phyloP scores from a whole-genome alignment of 257 asterid species.

The Ophiorrhiza pumila region DNA sequence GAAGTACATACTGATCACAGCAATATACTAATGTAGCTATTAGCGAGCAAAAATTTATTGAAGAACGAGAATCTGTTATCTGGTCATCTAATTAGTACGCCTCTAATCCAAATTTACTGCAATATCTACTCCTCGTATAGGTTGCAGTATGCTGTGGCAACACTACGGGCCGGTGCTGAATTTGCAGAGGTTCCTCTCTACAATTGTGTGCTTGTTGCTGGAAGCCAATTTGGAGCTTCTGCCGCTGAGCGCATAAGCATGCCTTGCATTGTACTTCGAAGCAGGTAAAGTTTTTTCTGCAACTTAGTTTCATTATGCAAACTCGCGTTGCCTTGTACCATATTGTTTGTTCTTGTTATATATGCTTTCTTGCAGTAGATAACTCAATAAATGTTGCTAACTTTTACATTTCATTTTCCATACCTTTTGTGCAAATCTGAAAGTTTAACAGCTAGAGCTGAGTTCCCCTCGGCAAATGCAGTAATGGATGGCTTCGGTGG shows the following conservation, averaged over 20 bases:
- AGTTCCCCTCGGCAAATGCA: slow-evolving; percentile 60
- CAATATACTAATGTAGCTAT: neutral
- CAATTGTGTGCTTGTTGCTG: slow-evolving; percentile 75
- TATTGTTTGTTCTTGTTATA: neutral
- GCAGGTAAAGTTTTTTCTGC: slow-evolving; percentile 58
- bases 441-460: slow-evolving; percentile 82
- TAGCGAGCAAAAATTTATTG: neutral
- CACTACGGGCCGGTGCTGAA: slow-evolving; percentile 88
- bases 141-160: slow-evolving; percentile 58
- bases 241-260: slow-evolving; percentile 84
- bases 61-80: neutral
- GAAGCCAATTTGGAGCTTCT: slow-evolving; percentile 75
- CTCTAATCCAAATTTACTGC: neutral
- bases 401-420: neutral
- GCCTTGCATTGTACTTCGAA: slow-evolving; percentile 80
- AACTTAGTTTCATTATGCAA: neutral
- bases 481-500: slow-evolving; percentile 91
- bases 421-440: slow-evolving; percentile 15
- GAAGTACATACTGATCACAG: neutral
- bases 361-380: neutral
- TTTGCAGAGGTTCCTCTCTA: slow-evolving; percentile 50
- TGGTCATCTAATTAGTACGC: neutral
- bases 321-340: too few relatives aligned
- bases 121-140: slow-evolving; percentile 35
- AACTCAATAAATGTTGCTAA: neutral